phyloP scores from a whole-genome alignment of 73 alveolate species.

The Paramecium octaurelia region DNA sequence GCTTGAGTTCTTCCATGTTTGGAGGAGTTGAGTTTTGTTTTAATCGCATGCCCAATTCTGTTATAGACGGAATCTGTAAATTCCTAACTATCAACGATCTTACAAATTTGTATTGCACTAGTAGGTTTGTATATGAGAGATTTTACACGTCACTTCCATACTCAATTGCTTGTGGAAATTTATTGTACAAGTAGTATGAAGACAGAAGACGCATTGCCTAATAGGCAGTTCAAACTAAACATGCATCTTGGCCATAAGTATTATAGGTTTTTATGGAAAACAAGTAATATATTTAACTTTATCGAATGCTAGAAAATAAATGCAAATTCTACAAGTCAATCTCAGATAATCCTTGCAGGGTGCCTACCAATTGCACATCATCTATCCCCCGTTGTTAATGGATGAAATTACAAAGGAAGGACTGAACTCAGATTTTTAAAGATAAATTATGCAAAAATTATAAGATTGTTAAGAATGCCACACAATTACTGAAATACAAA shows the following conservation, averaged over 20 bases:
- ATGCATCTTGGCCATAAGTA: neutral
- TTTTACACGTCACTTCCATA: conserved; percentile 14
- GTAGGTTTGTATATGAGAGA: neutral
- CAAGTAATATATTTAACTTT: neutral
- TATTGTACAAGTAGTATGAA: neutral
- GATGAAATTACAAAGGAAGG: neutral
- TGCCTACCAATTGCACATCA: neutral
- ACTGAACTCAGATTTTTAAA: neutral
- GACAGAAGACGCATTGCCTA: neutral
- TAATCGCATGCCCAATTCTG: neutral
- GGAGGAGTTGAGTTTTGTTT: neutral
- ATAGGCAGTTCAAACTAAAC: neutral
- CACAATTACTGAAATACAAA: neutral
- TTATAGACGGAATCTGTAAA: neutral
- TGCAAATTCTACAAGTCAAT: neutral
- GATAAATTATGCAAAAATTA: conserved; percentile 6
- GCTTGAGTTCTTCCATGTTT: neutral
- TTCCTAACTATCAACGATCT: conserved; percentile 16
- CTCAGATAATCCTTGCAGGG: neutral
- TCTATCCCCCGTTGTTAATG: conserved; percentile 2
- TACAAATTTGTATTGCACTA: neutral
- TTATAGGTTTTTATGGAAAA: neutral
- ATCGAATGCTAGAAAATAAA: neutral
- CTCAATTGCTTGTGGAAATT: neutral
- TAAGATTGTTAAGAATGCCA: neutral